Evolutionary conservation across 192 early-diverging fungal species (phyloP).

Genomic region (Diversispora eburnea): DNA sequence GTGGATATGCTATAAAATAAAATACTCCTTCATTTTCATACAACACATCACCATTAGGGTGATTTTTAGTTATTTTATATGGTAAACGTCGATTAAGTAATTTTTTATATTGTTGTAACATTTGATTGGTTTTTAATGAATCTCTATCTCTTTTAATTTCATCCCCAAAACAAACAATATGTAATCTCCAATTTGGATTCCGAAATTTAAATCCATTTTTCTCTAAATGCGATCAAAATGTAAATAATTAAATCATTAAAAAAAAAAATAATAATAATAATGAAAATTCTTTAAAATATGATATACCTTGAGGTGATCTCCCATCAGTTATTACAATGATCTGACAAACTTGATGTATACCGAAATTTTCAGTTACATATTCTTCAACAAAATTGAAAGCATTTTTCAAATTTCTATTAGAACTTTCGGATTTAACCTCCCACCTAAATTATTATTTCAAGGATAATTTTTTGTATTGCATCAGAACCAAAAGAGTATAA

Average conservation of each 20-base stretch:
- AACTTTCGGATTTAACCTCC: neutral
- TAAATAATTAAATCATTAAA: neutral
- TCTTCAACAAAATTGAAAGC: neutral
- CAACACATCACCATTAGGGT: constrained; percentile 5
- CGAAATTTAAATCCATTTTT: neutral
- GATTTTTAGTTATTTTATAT: constrained; percentile 5
- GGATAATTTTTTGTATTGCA: too few relatives aligned
- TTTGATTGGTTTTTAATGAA: neutral
- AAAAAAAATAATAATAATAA: neutral
- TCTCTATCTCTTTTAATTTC: neutral
- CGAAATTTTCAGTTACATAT: neutral
- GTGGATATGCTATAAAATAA: constrained; percentile 12
- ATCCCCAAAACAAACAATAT: constrained; percentile 15
- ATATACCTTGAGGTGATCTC: neutral
- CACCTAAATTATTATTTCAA: neutral
- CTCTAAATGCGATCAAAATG: neutral
- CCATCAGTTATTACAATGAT: constrained; percentile 8
- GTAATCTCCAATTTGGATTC: neutral
- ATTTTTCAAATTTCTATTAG: neutral
- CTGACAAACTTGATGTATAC: constrained; percentile 1
- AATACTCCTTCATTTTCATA: constrained; percentile 7
- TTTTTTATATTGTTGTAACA: constrained; percentile 5
- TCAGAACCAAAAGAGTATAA: too few relatives aligned
- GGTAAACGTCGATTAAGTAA: constrained; percentile 1
- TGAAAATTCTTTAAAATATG: neutral